Evolutionary conservation across 495 filamentous ascomycete species (phyloP).

Genomic region (Penicillium paxilli): DNA sequence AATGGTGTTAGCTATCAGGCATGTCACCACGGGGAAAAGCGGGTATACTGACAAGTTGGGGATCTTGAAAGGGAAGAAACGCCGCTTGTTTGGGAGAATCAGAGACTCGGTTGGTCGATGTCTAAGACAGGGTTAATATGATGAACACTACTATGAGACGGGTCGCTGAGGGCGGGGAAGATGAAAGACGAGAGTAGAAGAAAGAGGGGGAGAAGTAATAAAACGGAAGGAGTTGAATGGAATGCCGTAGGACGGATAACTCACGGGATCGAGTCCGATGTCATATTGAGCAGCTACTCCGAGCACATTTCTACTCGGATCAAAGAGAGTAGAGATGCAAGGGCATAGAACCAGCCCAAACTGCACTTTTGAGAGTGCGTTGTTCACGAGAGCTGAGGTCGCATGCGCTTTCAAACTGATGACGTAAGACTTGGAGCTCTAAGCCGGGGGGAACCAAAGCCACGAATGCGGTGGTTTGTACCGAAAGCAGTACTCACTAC

Average conservation of each 20-base stretch:
- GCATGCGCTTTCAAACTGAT: conserved; percentile 33
- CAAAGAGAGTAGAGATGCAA: conserved; percentile 12
- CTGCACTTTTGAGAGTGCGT: conserved; percentile 2
- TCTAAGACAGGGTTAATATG: conserved; percentile 33
- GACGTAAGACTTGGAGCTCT: conserved; percentile 42
- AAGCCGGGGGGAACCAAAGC: conserved; percentile 33
- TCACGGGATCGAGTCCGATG: conserved; percentile 45
- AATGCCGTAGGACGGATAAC: conserved; percentile 3
- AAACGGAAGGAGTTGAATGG: no score
- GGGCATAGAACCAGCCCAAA: conserved; percentile 11
- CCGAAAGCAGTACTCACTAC: neutral
- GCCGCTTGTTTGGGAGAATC: conserved; percentile 62
- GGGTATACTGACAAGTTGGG: conserved; percentile 63
- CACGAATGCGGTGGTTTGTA: conserved; percentile 19
- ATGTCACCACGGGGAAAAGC: conserved; percentile 5
- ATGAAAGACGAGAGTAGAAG: conserved; percentile 2
- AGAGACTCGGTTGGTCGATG: conserved; percentile 59
- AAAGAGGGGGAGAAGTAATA: conserved; percentile 5
- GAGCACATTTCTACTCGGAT: conserved; percentile 38
- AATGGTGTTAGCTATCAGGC: conserved; percentile 10
- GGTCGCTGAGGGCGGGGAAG: neutral
- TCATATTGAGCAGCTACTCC: conserved; percentile 42
- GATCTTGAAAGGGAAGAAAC: conserved; percentile 75
- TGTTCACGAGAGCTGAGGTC: conserved; percentile 7
- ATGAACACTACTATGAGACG: conserved; percentile 18